Percentiles rank a stretch among this genome's conserved stretches.
These are phyloP conservation scores for Phialophora tarda DNA, from an alignment of 2,329 filamentous ascomycete genomes.

Conservation along the genomic window DNA sequence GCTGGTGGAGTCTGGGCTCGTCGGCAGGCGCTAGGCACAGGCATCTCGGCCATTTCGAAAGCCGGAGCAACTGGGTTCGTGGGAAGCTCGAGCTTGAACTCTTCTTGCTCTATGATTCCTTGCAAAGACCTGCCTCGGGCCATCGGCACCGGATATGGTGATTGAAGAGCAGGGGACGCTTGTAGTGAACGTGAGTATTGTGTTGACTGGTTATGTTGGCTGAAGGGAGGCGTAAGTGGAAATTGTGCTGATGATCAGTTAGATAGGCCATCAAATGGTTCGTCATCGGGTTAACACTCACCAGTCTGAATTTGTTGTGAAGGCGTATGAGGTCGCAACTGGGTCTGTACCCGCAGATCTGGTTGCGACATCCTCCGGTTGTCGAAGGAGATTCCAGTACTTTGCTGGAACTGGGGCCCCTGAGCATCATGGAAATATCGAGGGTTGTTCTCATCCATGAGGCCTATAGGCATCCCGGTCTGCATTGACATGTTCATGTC, in stretches of 20 bases:
- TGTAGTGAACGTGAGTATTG: conserved; percentile 49
- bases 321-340: conserved; percentile 65
- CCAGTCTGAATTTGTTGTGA: conserved; percentile 64
- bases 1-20: conserved; percentile 20
- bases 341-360: conserved; percentile 45
- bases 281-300: conserved; percentile 49
- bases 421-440: conserved; percentile 39
- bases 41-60: conserved; percentile 62
- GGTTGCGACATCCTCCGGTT: conserved; percentile 49
- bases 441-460: conserved; percentile 39
- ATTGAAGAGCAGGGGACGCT: conserved; percentile 49
- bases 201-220: conserved; percentile 47
- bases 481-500: conserved; percentile 38
- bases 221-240: conserved; percentile 69
- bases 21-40: conserved; percentile 45
- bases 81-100: conserved; percentile 47
- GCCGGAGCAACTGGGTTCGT: conserved; percentile 17
- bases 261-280: conserved; percentile 24
- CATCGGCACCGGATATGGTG: conserved; percentile 49
- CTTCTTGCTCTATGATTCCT: conserved; percentile 61
- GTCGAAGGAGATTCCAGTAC: conserved; percentile 35
- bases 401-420: conserved; percentile 30
- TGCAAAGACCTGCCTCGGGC: conserved; percentile 54
- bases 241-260: conserved; percentile 59
- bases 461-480: conserved; percentile 24